phyloP scores from a whole-genome alignment of 495 filamentous ascomycete genomes.

The Friedmanniomyces simplex region DNA sequence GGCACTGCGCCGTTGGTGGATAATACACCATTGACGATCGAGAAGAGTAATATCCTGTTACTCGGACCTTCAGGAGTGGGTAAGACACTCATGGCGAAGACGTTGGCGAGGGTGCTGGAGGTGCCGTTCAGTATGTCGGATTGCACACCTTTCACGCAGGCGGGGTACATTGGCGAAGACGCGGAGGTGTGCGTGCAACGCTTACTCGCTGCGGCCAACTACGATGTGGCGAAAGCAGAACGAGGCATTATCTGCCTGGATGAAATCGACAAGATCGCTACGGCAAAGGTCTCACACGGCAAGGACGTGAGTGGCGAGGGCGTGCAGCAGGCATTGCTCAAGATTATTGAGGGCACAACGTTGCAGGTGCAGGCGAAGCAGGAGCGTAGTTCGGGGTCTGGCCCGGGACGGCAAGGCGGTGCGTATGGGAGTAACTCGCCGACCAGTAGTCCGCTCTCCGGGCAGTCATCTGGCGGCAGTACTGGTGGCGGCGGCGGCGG shows the following conservation, averaged over 20 bases:
- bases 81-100: conserved; percentile 91
- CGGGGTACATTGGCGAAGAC: conserved; percentile 95
- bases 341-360: conserved; percentile 93
- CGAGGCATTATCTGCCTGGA: conserved; percentile 90
- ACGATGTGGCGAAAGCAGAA: conserved; percentile 76
- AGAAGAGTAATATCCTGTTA: conserved; percentile 92
- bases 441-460: conserved; percentile 42
- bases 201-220: conserved; percentile 79
- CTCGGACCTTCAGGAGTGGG: conserved; percentile 92
- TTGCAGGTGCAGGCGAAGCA: conserved; percentile 80
- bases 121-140: conserved; percentile 97
- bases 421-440: conserved; percentile 16
- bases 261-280: conserved; percentile 93
- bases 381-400: conserved; percentile 35
- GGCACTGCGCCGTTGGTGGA: conserved; percentile 39
- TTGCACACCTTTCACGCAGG: conserved; percentile 93
- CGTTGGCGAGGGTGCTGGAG: conserved; percentile 64
- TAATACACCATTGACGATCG: conserved; percentile 59
- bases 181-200: conserved; percentile 87
- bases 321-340: conserved; percentile 89
- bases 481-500: conserved; percentile 24
- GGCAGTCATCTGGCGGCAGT: conserved; percentile 18
- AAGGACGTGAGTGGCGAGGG: conserved; percentile 88
- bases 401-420: background rate
- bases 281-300: conserved; percentile 54